A percentile compares a stretch with the other conserved stretches of the same genome.
These are phyloP conservation scores for Amyloporia xantha DNA, from an alignment of 768 basidiomycete genomes.

Conservation along the genomic window DNA sequence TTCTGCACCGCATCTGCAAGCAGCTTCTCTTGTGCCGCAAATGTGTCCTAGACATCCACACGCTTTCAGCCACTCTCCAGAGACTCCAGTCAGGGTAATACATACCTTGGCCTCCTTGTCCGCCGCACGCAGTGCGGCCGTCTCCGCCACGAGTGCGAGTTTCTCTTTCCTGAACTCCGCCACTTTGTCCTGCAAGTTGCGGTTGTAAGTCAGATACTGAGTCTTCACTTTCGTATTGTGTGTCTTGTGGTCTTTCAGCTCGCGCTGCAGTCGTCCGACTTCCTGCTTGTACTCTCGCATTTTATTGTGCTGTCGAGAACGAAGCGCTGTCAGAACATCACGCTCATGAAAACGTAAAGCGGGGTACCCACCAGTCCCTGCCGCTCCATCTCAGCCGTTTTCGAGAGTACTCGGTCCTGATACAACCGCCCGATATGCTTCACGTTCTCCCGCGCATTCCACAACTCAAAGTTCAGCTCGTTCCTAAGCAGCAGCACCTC, in stretches of 20 bases:
- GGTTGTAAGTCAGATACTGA: constrained; percentile 81
- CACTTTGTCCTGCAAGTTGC: constrained; percentile 71
- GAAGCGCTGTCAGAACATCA: neutral
- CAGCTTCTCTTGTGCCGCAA: constrained; percentile 61
- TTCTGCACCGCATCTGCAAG: constrained; percentile 63
- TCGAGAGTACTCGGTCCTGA: constrained; percentile 63
- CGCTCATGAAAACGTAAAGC: constrained; percentile 1
- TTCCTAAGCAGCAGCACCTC: constrained; percentile 70
- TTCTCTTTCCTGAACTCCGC: constrained; percentile 74
- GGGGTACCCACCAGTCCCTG: constrained; percentile 61
- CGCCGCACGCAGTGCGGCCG: constrained; percentile 57
- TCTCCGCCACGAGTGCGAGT: constrained; percentile 66
- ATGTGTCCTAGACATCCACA: constrained; percentile 52
- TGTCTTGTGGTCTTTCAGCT: constrained; percentile 66
- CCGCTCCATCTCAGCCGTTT: constrained; percentile 73
- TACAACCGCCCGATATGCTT: constrained; percentile 79
- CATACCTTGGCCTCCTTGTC: constrained; percentile 64
- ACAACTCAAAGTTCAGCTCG: constrained; percentile 81
- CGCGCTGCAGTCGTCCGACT: constrained; percentile 58
- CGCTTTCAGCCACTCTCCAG: neutral
- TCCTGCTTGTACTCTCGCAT: constrained; percentile 69
- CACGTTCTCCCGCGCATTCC: constrained; percentile 75
- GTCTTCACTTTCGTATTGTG: constrained; percentile 69
- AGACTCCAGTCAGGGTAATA: no score
- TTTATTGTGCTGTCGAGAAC: constrained; percentile 59